Conservation (phyloP, 1,284 basidiomycete genomes). For the Ganoderma leucocontextum region DNA sequence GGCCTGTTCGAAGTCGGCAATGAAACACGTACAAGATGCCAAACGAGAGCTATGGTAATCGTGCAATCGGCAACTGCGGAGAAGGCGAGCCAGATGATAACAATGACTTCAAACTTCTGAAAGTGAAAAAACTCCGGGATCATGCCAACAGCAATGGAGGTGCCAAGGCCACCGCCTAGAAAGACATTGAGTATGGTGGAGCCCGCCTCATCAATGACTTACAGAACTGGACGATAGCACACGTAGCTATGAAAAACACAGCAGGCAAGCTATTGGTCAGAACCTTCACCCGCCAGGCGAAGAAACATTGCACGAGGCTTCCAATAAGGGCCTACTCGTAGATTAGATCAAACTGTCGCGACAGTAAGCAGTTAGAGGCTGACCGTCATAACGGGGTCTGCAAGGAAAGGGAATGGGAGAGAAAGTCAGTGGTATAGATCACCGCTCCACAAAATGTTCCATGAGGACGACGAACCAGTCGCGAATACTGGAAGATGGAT, state of each 20-base stretch:
- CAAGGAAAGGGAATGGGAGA: neutral
- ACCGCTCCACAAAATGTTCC: neutral
- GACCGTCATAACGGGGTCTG: constrained; percentile 47
- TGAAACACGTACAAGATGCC: constrained; percentile 37
- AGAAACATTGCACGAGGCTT: constrained; percentile 50
- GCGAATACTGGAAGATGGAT: constrained; percentile 38
- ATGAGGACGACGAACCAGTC: constrained; percentile 36
- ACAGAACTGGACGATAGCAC: constrained; percentile 44
- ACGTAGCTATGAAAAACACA: constrained; percentile 37
- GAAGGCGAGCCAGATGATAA: constrained; percentile 48
- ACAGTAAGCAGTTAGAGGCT: constrained; percentile 7
- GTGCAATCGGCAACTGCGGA: constrained; percentile 44
- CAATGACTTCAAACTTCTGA: constrained; percentile 46
- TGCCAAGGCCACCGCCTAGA: constrained; percentile 45
- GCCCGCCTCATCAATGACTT: constrained; percentile 19
- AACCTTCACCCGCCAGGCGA: constrained; percentile 52
- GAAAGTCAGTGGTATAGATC: neutral
- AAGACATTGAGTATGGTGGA: neutral
- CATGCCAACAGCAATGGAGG: constrained; percentile 47
- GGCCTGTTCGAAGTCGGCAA: constrained; percentile 1
- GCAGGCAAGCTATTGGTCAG: constrained; percentile 44
- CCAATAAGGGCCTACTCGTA: constrained; percentile 46
- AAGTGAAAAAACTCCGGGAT: constrained; percentile 45
- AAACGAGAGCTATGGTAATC: constrained; percentile 43
- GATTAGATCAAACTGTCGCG: neutral